These are phyloP conservation scores for Rhexocercosporidium sp. DNA, from an alignment of 2,329 filamentous ascomycete genomes.

Conservation along the genomic window DNA sequence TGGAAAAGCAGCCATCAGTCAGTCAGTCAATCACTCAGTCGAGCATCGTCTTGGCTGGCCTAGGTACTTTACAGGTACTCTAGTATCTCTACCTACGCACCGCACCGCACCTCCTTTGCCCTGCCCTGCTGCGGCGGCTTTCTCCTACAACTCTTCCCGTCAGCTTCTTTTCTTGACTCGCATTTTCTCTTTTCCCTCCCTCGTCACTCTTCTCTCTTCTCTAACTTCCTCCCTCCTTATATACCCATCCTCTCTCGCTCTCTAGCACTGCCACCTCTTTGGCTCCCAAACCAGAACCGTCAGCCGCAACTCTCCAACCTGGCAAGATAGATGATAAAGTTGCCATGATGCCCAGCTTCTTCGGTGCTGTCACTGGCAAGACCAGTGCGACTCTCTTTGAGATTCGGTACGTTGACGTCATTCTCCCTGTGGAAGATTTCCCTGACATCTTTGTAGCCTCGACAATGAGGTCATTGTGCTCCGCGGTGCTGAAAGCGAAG, in stretches of 20 bases:
- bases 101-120: not conserved
- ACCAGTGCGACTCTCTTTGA: constrained; percentile 44
- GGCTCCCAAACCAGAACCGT: not conserved
- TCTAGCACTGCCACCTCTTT: not conserved
- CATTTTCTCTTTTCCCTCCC: constrained; percentile 4
- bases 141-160: constrained; percentile 4
- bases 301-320: not conserved
- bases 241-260: not conserved
- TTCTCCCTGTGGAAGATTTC: constrained; percentile 13
- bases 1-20: not conserved
- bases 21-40: no score
- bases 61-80: not conserved
- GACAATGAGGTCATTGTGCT: constrained; percentile 82
- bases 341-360: constrained; percentile 43
- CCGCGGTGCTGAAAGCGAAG: constrained; percentile 75
- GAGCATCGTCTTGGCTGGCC: constrained; percentile 1
- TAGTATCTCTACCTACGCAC: not conserved
- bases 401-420: constrained; percentile 40
- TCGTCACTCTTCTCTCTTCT: not conserved
- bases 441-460: constrained; percentile 55
- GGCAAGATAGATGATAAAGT: not conserved
- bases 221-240: not conserved
- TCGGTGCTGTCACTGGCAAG: constrained; percentile 41
- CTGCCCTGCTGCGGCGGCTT: not conserved
- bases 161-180: constrained; percentile 19